Base-by-base conservation (phyloP, 345 rosid species). In the Brassica rapa region DNA sequence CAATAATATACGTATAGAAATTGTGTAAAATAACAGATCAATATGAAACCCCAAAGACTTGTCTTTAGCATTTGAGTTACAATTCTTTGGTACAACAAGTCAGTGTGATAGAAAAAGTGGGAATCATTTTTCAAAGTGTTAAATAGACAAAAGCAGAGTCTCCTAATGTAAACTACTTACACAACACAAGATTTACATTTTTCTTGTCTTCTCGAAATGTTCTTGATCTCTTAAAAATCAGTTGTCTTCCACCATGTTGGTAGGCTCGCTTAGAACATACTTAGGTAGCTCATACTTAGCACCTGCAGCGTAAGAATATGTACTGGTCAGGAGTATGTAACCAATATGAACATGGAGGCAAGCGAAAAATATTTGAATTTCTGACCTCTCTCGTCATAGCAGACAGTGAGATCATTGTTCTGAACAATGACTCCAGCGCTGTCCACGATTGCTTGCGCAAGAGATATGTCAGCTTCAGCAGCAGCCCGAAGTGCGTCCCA, bases 401-500 rank as follows among this genome's bases (percentile, higher is more conserved):
- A 89, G 65, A 82, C 16, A 15, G 99, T 88, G 85, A 95, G 78
- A 85, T 93, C 97, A 23, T 84, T 85, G 86, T 69, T 91, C 82
- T 95, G 96, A 78, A 90, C 84, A 35, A 91, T 95, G 74, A 89
- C 93, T 19, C 98, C 97, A 3, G 96, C 96, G 62, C 97, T 90
- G 46, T 90, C 96, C 78, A 94, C 88, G 27, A 92, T 90, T 71
- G 94, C 91, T 82, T 90, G 96, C 0, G 94, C 96, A 80, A 90
- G 89, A 61, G 78, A 60, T 56, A 88, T 55, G 43, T 93, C 97
- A 72, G 93, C 90, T 81, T 90, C 97, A 10, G 91, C 89, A 3
- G 98, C 98, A 77, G 90, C 98, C 7, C 90, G 91, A 57, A 93
- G 96, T 21, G 98, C 98, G 68, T 91, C 96, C 98, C 98, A 93